Percentiles rank a stretch among this genome's conserved stretches.
Conservation (phyloP, 768 basidiomycete genomes). For the Aureoboletus auriporus region DNA sequence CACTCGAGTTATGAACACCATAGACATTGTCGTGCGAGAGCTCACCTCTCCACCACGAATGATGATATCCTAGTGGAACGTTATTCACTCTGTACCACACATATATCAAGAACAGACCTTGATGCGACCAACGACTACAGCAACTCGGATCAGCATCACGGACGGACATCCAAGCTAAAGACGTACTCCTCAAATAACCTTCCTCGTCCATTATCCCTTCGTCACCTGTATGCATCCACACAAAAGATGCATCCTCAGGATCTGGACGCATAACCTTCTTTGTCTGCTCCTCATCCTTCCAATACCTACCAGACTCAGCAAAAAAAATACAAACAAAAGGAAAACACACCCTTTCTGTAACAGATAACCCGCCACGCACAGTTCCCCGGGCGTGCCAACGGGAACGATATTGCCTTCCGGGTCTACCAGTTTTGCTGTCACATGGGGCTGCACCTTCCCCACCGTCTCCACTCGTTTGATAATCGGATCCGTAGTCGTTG, state of each 20-base stretch:
- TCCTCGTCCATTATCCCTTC: slow-evolving; percentile 78
- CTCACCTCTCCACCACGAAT: slow-evolving; percentile 81
- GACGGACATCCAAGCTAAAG: neutral
- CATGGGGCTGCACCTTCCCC: slow-evolving; percentile 72
- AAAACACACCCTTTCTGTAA: slow-evolving; percentile 70
- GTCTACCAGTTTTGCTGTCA: slow-evolving; percentile 70
- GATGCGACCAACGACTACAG: slow-evolving; percentile 69
- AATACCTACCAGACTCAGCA: slow-evolving; percentile 49
- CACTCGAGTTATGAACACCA: neutral
- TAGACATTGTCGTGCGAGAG: neutral
- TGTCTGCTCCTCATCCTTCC: slow-evolving; percentile 71
- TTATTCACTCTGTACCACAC: slow-evolving; percentile 1
- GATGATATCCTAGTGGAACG: slow-evolving; percentile 59
- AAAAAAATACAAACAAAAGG: neutral
- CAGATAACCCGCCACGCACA: slow-evolving; percentile 71
- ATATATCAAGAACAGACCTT: slow-evolving; percentile 45
- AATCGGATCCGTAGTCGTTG: slow-evolving; percentile 63
- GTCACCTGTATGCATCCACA: slow-evolving; percentile 87
- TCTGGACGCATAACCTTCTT: slow-evolving; percentile 49
- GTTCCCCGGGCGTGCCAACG: slow-evolving; percentile 70
- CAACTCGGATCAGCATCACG: neutral
- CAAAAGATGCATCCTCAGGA: slow-evolving; percentile 44
- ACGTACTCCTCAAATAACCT: slow-evolving; percentile 69
- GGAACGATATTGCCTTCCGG: slow-evolving; percentile 57
- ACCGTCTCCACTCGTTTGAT: slow-evolving; percentile 80